phyloP scores from a whole-genome alignment of 78 protist species.

The Protostelium mycophagum region DNA sequence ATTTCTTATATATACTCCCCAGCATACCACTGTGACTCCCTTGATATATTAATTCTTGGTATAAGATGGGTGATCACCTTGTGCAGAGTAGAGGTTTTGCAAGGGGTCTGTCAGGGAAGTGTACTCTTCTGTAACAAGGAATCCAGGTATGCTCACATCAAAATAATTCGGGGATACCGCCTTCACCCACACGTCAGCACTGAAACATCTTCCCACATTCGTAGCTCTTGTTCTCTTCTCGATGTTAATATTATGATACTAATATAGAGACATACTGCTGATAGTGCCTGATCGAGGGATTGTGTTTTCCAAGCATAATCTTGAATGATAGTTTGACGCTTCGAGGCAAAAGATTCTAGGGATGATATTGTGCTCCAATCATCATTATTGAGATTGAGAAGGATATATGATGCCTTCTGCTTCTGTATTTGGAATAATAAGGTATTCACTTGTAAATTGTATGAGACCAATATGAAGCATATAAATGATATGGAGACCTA shows the following conservation, averaged over 20 bases:
- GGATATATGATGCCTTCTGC: constrained; percentile 15
- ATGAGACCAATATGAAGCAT: constrained; percentile 76
- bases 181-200: constrained; percentile 6
- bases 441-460: constrained; percentile 41
- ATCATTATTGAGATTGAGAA: neutral
- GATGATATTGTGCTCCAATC: neutral
- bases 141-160: constrained; percentile 23
- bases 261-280: too few species aligned
- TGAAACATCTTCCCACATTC: constrained; percentile 46
- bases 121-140: neutral
- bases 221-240: constrained; percentile 4
- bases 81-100: neutral
- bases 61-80: neutral
- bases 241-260: neutral
- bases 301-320: constrained; percentile 4
- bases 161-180: constrained; percentile 59
- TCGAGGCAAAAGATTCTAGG: neutral
- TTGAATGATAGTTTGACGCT: neutral
- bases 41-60: neutral
- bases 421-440: constrained; percentile 39
- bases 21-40: constrained; percentile 2
- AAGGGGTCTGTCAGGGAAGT: neutral
- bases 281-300: neutral
- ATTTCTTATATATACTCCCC: constrained; percentile 13
- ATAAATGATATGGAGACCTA: constrained; percentile 83